Base-by-base conservation (phyloP, 768 basidiomycete genomes). In the Tylopilus balloui region DNA sequence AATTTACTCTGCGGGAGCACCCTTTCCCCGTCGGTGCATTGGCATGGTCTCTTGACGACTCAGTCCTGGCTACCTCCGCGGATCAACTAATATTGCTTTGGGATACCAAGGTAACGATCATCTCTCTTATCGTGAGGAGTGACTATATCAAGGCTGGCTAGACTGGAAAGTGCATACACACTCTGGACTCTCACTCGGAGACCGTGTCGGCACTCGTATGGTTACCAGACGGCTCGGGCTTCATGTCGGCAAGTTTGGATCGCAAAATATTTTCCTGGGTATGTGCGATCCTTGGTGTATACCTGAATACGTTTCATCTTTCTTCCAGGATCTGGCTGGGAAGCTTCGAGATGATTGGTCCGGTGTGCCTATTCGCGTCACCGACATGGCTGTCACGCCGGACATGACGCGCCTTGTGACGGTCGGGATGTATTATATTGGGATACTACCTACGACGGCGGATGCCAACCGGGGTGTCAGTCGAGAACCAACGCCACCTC, bases 1-100 rank as follows among this genome's bases (percentile, higher is more conserved):
- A 81, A 54, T 73, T 72, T 51, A 78, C 78, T 24, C 69, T 98
- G 45, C 71, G 78, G 32, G 90, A 86, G n/a, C 93, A 96, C 65
- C 74, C 75, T 23, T 86, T 86, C 62, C 64, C 83, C 9, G 84
- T 98, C 4, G 84, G 84, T 38, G 86, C 83, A 57, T 70, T 99
- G 50, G 84, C 92, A 1, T 99, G 95, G 94, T 97, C 96, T 23
- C 75, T 86, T 44, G 92, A 98, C 60, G 92, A 94, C 61, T 71
- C 79, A 17, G 76, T 88, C 54, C 72, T 99, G 51, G 76, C 96
- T 37, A 92, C 92, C 6, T 84, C 86, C 34, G 77, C 91, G 20
- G 93, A 97, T 54, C 75, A 84, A 40, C 66, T 72, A 42, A 84
- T 99, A 66, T 86, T 87, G 71, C 74, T 98, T 61, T 99, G 93